Evolutionary conservation across 352 stramenopile species (phyloP).

Genomic region (Globisporangium polare): DNA sequence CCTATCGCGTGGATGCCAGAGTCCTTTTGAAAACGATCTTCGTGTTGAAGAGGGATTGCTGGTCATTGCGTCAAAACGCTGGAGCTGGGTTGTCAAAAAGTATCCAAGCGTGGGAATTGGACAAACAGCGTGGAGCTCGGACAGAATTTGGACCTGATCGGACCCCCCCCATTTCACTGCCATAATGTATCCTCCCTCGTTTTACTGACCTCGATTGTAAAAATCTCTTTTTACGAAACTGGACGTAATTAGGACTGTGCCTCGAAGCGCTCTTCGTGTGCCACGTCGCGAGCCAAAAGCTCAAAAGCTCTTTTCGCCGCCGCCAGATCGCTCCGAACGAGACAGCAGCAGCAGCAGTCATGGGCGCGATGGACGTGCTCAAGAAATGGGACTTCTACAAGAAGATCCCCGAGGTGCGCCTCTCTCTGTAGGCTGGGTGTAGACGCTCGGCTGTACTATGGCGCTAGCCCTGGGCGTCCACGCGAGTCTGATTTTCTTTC

Average conservation of each 20-base stretch:
- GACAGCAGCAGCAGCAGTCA: conserved; percentile 23
- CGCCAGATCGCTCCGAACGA: not conserved
- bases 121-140: too few relatives aligned
- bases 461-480: not conserved
- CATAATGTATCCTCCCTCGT: too few relatives aligned
- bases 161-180: too few relatives aligned
- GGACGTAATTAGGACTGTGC: too few relatives aligned
- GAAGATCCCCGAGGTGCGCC: conserved; percentile 84
- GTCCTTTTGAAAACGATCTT: not conserved
- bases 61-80: too few relatives aligned
- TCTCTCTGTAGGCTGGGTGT: conserved; percentile 3
- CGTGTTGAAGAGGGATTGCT: not conserved
- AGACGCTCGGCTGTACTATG: not conserved
- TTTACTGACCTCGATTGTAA: too few relatives aligned
- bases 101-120: too few relatives aligned
- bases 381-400: conserved; percentile 93
- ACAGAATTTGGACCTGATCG: too few relatives aligned
- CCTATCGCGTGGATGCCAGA: not conserved
- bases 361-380: conserved; percentile 84
- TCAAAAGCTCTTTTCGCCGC: conserved; percentile 4
- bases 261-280: conserved; percentile 4
- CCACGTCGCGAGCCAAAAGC: conserved; percentile 10
- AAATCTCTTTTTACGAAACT: too few relatives aligned
- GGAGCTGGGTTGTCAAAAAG: too few relatives aligned
- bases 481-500: not conserved